Conservation (phyloP, 1,284 basidiomycete genomes). For the Lignosus rhinocerotis region DNA sequence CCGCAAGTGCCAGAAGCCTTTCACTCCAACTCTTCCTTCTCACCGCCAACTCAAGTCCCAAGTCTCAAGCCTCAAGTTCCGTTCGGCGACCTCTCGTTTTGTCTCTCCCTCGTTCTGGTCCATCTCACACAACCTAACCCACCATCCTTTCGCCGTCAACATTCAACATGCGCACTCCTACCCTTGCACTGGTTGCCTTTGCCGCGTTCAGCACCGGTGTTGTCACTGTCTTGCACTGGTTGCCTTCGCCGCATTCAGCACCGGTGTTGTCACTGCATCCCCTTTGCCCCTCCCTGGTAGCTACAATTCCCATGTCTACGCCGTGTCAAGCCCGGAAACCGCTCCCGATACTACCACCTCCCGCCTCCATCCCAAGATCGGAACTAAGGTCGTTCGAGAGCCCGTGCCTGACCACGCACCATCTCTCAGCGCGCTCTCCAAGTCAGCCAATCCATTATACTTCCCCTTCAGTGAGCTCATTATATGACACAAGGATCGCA, state of each 20-base stretch:
- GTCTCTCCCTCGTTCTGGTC: conserved; percentile 6
- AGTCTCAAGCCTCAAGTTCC: conserved; percentile 1
- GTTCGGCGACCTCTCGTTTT: conserved; percentile 6
- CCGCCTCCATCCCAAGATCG: conserved; percentile 10
- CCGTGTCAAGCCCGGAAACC: conserved; percentile 9
- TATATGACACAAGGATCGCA: conserved; percentile 1
- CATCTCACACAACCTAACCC: conserved; percentile 2
- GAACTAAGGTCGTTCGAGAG: conserved; percentile 14
- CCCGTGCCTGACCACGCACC: conserved; percentile 10
- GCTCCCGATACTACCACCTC: neutral
- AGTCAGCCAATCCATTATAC: neutral
- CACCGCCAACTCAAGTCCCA: conserved; percentile 1
- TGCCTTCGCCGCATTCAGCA: conserved; percentile 27
- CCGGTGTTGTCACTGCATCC: conserved; percentile 21
- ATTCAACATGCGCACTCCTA: conserved; percentile 30
- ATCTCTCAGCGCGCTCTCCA: conserved; percentile 1
- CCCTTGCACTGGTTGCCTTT: conserved; percentile 27
- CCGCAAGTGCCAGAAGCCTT: neutral
- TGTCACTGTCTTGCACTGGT: conserved; percentile 26
- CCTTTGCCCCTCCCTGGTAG: conserved; percentile 19
- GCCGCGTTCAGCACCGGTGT: conserved; percentile 28
- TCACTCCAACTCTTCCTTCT: neutral
- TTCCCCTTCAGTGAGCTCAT: neutral
- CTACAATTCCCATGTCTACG: conserved; percentile 15
- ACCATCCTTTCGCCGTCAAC: conserved; percentile 1